Evolutionary conservation across 495 filamentous ascomycete genomes (phyloP), one percentile per base, ranked within the genome.

Genomic region (Xylaria intraflava): DNA sequence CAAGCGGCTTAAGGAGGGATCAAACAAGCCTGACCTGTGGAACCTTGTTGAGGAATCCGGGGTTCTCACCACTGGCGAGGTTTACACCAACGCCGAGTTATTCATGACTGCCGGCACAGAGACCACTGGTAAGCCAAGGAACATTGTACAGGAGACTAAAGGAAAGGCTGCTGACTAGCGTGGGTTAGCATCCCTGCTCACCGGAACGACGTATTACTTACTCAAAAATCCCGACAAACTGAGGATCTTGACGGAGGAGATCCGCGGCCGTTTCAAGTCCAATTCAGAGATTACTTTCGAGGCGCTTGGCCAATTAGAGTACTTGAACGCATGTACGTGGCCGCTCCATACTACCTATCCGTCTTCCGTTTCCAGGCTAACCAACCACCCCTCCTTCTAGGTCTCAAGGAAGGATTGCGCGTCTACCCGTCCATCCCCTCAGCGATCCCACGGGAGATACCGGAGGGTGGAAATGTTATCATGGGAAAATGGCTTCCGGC

Each of bases 371-470:
- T 9, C 14, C 22, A 45, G 29, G 16, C 27, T 51, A 30, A 51
- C 5, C 8, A 2, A 33, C 29, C 2, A 22, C 29, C 3, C 1
- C 14, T 26, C 20, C 7, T 39, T 2, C n/a, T 40, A 53, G 51
- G 51, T 46, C 41, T 84, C 0, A 64, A 79, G 35, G 83, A 86
- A 61, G 71, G 69, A 1, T 57, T 85, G 49, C 73, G 83, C 1
- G 71, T 84, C 53, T 80, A 81, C 53, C 78, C 81, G 5, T 78
- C 82, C 1, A 65, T 78, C 3, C 70, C 81, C 0, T 67, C 51
- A 22, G 73, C 69, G 0, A 56, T 77, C 5, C 73, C 74, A 3
- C 70, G 81, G 0, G 60, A 72, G 2, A 68, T 69, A 2, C 73
- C 78, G 1, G 55, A 60, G 10, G 68, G 66, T 0, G 81, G 81